Conservation (phyloP, 441 rosid species). For the Eruca vesicaria region DNA sequence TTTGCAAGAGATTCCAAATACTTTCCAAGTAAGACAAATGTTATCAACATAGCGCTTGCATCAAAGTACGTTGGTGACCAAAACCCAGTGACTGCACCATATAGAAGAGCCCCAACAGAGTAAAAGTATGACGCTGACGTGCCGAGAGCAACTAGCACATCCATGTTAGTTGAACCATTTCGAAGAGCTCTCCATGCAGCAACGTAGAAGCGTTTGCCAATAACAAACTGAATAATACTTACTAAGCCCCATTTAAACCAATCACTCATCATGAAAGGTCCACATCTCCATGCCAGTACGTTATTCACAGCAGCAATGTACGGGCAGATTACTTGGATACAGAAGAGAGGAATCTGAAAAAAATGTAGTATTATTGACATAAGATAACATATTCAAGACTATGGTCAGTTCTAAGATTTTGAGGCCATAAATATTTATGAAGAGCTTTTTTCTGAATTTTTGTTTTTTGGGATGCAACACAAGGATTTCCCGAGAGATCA, state of each 20-base stretch:
- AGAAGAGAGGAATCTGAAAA: slow-evolving; percentile 83
- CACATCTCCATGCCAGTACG: slow-evolving; percentile 79
- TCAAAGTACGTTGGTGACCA: slow-evolving; percentile 98
- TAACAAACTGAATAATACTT: slow-evolving; percentile 86
- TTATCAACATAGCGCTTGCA: slow-evolving; percentile 96
- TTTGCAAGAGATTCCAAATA: slow-evolving; percentile 96
- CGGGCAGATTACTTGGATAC: slow-evolving; percentile 91
- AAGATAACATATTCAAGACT: background rate
- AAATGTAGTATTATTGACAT: background rate
- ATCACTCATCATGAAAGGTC: slow-evolving; percentile 92
- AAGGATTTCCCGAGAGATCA: too few relatives aligned
- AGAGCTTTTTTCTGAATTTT: too few relatives aligned
- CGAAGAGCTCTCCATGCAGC: slow-evolving; percentile 99
- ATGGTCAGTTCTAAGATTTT: background rate
- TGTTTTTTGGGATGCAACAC: too few relatives aligned
- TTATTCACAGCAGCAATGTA: slow-evolving; percentile 72
- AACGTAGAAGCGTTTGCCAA: slow-evolving; percentile 93
- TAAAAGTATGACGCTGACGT: slow-evolving; percentile 95
- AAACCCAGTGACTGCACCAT: slow-evolving; percentile 94
- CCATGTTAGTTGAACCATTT: slow-evolving; percentile 98
- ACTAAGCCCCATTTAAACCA: slow-evolving; percentile 97
- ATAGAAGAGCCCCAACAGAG: slow-evolving; percentile 89
- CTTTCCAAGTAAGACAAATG: slow-evolving; percentile 93
- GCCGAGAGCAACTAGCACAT: slow-evolving; percentile 94
- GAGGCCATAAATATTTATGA: background rate